phyloP scores from a whole-genome alignment of 1,284 basidiomycete genomes.

The Cutaneotrichosporon sp. region DNA sequence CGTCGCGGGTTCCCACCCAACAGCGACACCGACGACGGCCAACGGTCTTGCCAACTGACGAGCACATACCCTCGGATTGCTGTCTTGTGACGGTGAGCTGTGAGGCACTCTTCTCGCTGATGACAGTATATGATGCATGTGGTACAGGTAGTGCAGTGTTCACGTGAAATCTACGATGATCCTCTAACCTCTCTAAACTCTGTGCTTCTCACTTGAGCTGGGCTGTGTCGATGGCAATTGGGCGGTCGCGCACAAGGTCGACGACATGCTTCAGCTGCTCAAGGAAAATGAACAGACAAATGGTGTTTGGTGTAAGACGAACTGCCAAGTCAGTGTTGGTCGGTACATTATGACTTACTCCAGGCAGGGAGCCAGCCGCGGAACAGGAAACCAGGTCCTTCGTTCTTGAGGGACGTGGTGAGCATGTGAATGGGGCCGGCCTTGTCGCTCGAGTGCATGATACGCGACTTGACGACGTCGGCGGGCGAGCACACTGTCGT shows the following conservation, averaged over 20 bases:
- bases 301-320: constrained; percentile 50
- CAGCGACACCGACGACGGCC: too few relatives aligned
- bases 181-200: not conserved
- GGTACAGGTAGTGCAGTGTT: not conserved
- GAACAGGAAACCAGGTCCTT: constrained; percentile 52
- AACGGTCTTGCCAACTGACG: too few relatives aligned
- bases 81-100: too few relatives aligned
- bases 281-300: constrained; percentile 48
- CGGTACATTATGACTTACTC: constrained; percentile 33
- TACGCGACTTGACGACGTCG: constrained; percentile 52
- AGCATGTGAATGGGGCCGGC: constrained; percentile 26
- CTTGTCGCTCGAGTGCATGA: constrained; percentile 48
- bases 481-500: constrained; percentile 52
- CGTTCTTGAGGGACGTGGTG: constrained; percentile 24
- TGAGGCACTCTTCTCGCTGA: too few relatives aligned
- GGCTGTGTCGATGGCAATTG: not conserved
- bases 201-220: constrained; percentile 5
- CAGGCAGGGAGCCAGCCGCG: constrained; percentile 55
- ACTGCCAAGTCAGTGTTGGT: constrained; percentile 24
- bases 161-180: not conserved
- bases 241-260: constrained; percentile 22
- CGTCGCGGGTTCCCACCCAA: too few relatives aligned
- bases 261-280: constrained; percentile 43
- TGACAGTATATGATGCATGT: constrained; percentile 1
- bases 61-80: too few relatives aligned